Conservation (phyloP, 345 rosid species). For the Boechera divaricarpa region DNA sequence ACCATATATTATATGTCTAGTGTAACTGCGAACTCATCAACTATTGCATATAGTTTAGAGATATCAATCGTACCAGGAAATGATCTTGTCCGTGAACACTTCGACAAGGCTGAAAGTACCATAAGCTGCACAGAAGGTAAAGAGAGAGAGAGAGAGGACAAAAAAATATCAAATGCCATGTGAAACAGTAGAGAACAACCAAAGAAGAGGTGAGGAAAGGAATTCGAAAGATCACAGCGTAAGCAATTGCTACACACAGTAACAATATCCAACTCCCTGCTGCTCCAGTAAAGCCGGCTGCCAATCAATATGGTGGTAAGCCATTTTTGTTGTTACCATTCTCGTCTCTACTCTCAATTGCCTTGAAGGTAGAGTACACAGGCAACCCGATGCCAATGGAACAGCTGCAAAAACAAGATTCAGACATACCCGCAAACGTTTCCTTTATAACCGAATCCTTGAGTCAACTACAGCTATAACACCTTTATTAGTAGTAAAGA, state of each 20-base stretch:
- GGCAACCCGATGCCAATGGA: constrained; percentile 78
- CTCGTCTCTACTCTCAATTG: constrained; percentile 69
- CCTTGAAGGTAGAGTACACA: constrained; percentile 85
- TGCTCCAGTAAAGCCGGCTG: constrained; percentile 98
- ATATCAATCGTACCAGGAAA: constrained; percentile 58
- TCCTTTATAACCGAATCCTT: constrained; percentile 7
- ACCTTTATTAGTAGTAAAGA: constrained; percentile 6
- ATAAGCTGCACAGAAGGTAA: constrained; percentile 64
- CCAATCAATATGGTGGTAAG: too few relatives aligned
- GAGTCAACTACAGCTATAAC: constrained; percentile 21
- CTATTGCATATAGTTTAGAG: not conserved
- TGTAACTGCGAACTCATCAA: not conserved
- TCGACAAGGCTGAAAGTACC: constrained; percentile 86
- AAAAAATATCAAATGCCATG: not conserved
- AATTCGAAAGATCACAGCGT: not conserved
- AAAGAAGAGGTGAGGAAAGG: not conserved
- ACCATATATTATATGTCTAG: not conserved
- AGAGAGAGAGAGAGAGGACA: not conserved
- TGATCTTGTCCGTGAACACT: constrained; percentile 69
- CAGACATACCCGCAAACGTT: not conserved
- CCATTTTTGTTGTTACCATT: constrained; percentile 72
- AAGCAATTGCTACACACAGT: constrained; percentile 1
- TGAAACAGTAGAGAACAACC: not conserved
- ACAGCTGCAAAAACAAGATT: constrained; percentile 58
- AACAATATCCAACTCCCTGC: constrained; percentile 54